Evolutionary conservation across 495 filamentous ascomycete genomes (phyloP).

Genomic region (Lophiostoma macrostomum): DNA sequence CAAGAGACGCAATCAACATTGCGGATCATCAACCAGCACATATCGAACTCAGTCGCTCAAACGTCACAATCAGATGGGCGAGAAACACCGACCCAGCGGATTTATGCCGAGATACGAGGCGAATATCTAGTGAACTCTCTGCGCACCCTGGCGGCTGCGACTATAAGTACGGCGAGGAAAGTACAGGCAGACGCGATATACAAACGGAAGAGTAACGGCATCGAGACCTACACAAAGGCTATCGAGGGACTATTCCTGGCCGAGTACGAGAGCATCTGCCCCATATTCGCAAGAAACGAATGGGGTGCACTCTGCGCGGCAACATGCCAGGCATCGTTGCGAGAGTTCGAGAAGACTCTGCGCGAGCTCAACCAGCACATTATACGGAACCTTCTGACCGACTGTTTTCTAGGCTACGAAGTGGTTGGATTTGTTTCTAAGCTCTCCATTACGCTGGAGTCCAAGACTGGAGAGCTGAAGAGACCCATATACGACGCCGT

Average conservation of each 20-base stretch:
- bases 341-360: constrained; percentile 80
- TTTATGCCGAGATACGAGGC: constrained; percentile 81
- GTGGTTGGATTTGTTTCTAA: constrained; percentile 87
- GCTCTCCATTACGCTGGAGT: constrained; percentile 74
- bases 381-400: constrained; percentile 77
- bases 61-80: constrained; percentile 47
- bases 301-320: constrained; percentile 73
- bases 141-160: constrained; percentile 81
- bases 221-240: constrained; percentile 81
- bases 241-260: constrained; percentile 81
- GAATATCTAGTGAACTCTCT: constrained; percentile 77
- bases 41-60: constrained; percentile 53
- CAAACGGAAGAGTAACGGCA: constrained; percentile 85
- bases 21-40: constrained; percentile 55
- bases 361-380: constrained; percentile 88
- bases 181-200: constrained; percentile 78
- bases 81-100: constrained; percentile 62
- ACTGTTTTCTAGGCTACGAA: constrained; percentile 95
- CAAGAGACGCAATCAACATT: constrained; percentile 58
- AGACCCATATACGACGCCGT: constrained; percentile 76
- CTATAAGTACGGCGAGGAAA: constrained; percentile 81
- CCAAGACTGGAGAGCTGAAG: constrained; percentile 81
- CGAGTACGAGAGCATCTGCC: constrained; percentile 84
- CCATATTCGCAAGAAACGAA: constrained; percentile 78
- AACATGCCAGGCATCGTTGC: constrained; percentile 71